Evolutionary conservation across 1,284 basidiomycete genomes (phyloP).

Genomic region (Lentinus polychrous): DNA sequence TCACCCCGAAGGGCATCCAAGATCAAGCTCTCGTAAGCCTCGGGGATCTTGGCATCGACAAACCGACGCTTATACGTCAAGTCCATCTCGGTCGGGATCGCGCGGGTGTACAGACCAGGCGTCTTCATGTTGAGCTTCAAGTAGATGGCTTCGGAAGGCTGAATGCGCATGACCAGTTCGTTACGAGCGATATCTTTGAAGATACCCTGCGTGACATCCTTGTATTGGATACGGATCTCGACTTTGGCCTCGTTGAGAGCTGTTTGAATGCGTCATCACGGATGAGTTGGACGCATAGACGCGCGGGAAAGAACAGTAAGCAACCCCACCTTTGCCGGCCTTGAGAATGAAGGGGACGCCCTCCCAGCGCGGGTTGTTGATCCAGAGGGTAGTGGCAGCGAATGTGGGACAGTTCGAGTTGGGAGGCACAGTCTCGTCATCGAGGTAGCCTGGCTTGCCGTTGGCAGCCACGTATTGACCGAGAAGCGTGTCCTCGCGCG

Average conservation of each 20-base stretch:
- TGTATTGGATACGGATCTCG: conserved; percentile 94
- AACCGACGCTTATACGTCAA: conserved; percentile 94
- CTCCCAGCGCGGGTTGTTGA: conserved; percentile 95
- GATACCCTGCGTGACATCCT: conserved; percentile 91
- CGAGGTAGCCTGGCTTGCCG: conserved; percentile 95
- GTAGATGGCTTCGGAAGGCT: conserved; percentile 92
- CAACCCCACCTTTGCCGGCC: conserved; percentile 81
- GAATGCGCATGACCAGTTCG: conserved; percentile 93
- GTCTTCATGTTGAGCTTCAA: conserved; percentile 93
- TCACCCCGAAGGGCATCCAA: conserved; percentile 86
- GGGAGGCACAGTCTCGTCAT: conserved; percentile 90
- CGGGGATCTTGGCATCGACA: conserved; percentile 82
- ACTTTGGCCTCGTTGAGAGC: conserved; percentile 96
- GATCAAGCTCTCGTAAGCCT: conserved; percentile 91
- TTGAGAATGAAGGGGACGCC: conserved; percentile 96
- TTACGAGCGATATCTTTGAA: conserved; percentile 93
- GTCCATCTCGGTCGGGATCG: conserved; percentile 94
- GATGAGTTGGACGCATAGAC: neutral
- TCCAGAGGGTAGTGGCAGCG: conserved; percentile 82
- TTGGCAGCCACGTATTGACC: conserved; percentile 87
- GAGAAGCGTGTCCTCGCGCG: conserved; percentile 72
- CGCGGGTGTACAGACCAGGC: conserved; percentile 83
- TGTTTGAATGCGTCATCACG: conserved; percentile 22
- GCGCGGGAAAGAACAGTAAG: conserved; percentile 1
- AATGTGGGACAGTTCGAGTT: conserved; percentile 90